Conservation (phyloP, 331 rosid species). For the Pyracantha coccinea region DNA sequence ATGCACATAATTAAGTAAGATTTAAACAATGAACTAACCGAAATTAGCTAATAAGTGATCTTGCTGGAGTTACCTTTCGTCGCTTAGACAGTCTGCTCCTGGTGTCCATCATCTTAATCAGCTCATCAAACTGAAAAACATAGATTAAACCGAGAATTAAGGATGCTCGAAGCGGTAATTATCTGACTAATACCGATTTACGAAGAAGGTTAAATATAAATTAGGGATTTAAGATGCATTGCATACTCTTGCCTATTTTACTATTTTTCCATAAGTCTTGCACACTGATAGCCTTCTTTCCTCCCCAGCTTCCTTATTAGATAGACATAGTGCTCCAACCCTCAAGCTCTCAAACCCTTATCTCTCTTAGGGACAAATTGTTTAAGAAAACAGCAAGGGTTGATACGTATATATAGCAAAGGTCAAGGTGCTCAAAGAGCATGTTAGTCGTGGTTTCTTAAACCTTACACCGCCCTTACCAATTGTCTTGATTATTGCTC, state of each 20-base stretch:
- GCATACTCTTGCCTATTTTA: constrained; percentile 34
- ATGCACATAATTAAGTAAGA: neutral
- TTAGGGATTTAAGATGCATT: neutral
- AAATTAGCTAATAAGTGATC: neutral
- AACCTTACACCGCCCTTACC: neutral
- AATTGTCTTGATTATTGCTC: neutral
- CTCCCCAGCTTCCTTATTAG: constrained; percentile 32
- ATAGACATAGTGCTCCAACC: constrained; percentile 14
- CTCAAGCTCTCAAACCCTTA: neutral
- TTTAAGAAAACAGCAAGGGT: neutral
- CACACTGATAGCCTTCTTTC: constrained; percentile 41
- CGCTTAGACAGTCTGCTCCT: constrained; percentile 13
- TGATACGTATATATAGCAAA: neutral
- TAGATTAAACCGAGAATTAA: neutral
- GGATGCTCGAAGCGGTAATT: neutral
- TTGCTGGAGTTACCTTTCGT: constrained; percentile 2
- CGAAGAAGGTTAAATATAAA: neutral
- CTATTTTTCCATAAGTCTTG: constrained; percentile 35
- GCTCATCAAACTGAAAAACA: constrained; percentile 28
- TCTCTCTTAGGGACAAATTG: neutral
- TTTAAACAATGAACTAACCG: neutral
- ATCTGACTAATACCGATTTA: neutral
- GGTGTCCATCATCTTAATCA: constrained; percentile 22
- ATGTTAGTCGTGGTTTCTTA: neutral
- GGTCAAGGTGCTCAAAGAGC: neutral